Evolutionary conservation across 179 eudicot species (phyloP).

Genomic region (Gypsophila paniculata): DNA sequence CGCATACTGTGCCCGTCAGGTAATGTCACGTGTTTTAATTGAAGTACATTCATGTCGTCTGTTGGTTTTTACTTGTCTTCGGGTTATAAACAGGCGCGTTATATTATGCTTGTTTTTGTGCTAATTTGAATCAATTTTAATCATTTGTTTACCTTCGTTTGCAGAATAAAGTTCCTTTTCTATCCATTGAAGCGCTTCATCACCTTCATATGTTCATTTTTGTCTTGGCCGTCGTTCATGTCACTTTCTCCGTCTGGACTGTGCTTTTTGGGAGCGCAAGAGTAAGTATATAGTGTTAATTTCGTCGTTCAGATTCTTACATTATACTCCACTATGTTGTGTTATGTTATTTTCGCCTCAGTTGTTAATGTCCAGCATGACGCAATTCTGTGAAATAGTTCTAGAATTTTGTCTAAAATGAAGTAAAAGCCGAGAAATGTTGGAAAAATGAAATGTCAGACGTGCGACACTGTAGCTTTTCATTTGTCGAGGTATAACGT

Average conservation of each 20-base stretch:
- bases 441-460: too few relatives aligned
- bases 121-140: background rate
- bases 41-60: background rate
- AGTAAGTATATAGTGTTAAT: constrained; percentile 40
- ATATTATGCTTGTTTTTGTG: background rate
- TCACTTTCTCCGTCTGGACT: constrained; percentile 72
- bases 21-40: constrained; percentile 16
- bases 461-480: too few relatives aligned
- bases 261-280: constrained; percentile 68
- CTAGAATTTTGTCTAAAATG: too few relatives aligned
- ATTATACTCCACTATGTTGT: background rate
- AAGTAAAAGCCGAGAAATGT: too few relatives aligned
- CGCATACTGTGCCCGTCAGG: constrained; percentile 63
- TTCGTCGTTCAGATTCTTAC: background rate
- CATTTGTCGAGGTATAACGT: too few relatives aligned
- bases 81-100: too few relatives aligned
- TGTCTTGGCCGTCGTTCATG: constrained; percentile 86
- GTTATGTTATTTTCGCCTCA: too few relatives aligned
- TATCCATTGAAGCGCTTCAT: constrained; percentile 83
- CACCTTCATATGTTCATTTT: constrained; percentile 91
- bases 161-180: constrained; percentile 69
- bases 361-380: too few relatives aligned
- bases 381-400: too few relatives aligned
- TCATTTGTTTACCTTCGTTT: constrained; percentile 9
- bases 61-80: background rate